Evolutionary conservation across 345 rosid genomes (phyloP).

Genomic region (Hirschfeldia incana): DNA sequence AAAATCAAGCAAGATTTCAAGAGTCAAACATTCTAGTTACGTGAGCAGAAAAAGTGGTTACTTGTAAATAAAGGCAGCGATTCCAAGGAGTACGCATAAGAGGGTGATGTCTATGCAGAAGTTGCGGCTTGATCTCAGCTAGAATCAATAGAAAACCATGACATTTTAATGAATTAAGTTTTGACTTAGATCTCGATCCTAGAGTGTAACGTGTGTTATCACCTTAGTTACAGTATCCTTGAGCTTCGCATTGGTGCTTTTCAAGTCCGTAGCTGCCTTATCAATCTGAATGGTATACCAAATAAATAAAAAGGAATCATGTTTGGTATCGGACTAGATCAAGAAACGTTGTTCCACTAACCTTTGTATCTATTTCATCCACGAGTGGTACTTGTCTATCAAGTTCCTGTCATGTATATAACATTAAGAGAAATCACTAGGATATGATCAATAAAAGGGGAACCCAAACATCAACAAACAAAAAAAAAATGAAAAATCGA

Average conservation of each 20-base stretch:
- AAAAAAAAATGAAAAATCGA: conserved; percentile 10
- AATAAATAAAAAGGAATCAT: not conserved
- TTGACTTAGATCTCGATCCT: not conserved
- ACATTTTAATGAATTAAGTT: not conserved
- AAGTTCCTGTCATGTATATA: conserved; percentile 53
- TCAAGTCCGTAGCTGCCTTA: conserved; percentile 73
- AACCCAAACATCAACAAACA: not conserved
- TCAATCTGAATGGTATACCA: conserved; percentile 56
- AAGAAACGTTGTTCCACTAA: conserved; percentile 8
- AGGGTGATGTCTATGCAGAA: conserved; percentile 88
- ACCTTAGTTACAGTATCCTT: conserved; percentile 84
- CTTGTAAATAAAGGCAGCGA: conserved; percentile 92
- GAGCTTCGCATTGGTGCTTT: conserved; percentile 78
- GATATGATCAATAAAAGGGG: not conserved
- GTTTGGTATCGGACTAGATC: not conserved
- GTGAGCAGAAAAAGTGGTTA: conserved; percentile 38
- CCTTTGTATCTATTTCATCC: conserved; percentile 95
- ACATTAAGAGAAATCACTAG: conserved; percentile 7
- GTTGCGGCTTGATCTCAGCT: conserved; percentile 90
- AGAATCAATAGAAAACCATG: conserved; percentile 22
- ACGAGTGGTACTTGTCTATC: conserved; percentile 92
- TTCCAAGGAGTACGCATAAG: conserved; percentile 71
- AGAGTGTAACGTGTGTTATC: conserved; percentile 11
- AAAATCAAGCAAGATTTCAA: conserved; percentile 12
- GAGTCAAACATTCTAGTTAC: not conserved